Evolutionary conservation across 1,284 basidiomycete species (phyloP), one percentile per base, ranked within the genome.

Genomic region (Schizophyllum amplum): DNA sequence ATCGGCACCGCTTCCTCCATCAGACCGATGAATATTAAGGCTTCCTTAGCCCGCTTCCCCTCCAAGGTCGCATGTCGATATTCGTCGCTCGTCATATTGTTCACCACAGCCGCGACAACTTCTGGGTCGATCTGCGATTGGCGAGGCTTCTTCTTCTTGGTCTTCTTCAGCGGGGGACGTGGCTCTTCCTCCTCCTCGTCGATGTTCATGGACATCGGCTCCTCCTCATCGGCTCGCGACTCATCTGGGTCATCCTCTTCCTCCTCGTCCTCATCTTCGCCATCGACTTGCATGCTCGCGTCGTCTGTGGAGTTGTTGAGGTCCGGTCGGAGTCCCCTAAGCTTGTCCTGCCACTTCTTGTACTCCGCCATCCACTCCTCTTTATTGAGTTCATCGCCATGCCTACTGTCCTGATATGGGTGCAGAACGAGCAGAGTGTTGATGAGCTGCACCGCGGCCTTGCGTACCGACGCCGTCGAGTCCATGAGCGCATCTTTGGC

Each of bases 401-500:
- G 87, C 70, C 91, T 80, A 68, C 92, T 77, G 0, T 89, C 90
- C 33, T 42, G 33, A 68, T 92, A 98, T 1, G 96, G 95, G 73
- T 99, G 96, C 0, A 94, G 98, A 59, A 83, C 66, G 48, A 99
- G 76, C 23, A 99, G 76, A 65, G 85, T 84, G 52, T 83, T 83
- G 26, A 99, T 73, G 5, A 98, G 75, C 20, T 82, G 80, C 54
- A 93, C 88, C 9, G 94, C 90, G 59, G 83, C 84, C 70, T 94
- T 94, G 63, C 96, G 80, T 13, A 97, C 96, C 11, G 82, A 86
- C 26, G 91, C 86, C 1, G 85, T 87, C 73, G 98, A 98, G 75
- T 99, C 97, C 64, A 94, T 87, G 55, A 99, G 77, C 5, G 91
- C 87, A 5, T 79, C 83, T 42, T 92, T 83, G 0, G 92, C 90